A percentile compares a stretch with the other conserved stretches of the same genome.
Evolutionary conservation across 2,329 filamentous ascomycete species (phyloP).

Genomic region (Aspergillus jensenii): DNA sequence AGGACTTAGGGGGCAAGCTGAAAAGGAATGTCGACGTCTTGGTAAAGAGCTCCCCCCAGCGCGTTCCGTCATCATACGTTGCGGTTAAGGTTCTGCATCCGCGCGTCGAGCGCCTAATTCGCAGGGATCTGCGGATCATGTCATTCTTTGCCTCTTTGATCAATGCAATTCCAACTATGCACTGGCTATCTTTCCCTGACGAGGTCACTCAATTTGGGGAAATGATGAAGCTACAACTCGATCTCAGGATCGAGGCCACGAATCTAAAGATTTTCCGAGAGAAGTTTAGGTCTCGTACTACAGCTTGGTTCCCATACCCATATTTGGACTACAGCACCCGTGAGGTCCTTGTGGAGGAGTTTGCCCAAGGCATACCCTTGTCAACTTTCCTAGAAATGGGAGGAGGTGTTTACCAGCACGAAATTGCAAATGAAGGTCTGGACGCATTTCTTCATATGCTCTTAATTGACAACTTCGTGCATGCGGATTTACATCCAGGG

Average conservation of each 20-base stretch:
- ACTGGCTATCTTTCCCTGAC: conserved; percentile 94
- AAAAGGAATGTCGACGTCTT: conserved; percentile 80
- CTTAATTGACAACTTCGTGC: conserved; percentile 94
- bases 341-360: conserved; percentile 91
- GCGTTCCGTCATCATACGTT: conserved; percentile 87
- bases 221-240: conserved; percentile 98
- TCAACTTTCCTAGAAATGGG: conserved; percentile 88
- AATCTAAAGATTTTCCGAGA: conserved; percentile 84
- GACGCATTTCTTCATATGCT: conserved; percentile 97
- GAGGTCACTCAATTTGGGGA: conserved; percentile 92
- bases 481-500: conserved; percentile 92
- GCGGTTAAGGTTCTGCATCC: conserved; percentile 96
- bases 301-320: conserved; percentile 95
- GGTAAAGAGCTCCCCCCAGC: conserved; percentile 79
- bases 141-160: conserved; percentile 80
- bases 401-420: conserved; percentile 86
- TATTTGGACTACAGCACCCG: conserved; percentile 91
- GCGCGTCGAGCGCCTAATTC: conserved; percentile 81
- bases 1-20: conserved; percentile 67
- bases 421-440: conserved; percentile 91
- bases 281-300: conserved; percentile 85
- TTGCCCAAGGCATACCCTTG: conserved; percentile 88
- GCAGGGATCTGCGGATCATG: conserved; percentile 94
- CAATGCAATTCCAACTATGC: conserved; percentile 87
- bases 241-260: conserved; percentile 89